Evolutionary conservation across 208 protist species (phyloP).

Genomic region (Porcisia hertigi): DNA sequence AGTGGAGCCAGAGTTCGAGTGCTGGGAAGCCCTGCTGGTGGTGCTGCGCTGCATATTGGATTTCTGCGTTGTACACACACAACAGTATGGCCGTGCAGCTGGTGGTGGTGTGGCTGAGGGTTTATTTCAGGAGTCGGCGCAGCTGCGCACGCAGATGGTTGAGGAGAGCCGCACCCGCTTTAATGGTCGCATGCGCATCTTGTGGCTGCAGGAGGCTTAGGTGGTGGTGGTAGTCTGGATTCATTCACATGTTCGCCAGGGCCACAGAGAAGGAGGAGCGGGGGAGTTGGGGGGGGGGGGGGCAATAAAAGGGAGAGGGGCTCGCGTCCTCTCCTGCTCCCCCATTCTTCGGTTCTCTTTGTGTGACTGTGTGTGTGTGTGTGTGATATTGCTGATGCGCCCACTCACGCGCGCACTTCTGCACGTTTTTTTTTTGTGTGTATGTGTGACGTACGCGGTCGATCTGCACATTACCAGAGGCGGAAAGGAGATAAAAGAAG

Average conservation of each 20-base stretch:
- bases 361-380: background rate
- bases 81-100: slow-evolving; percentile 42
- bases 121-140: slow-evolving; percentile 62
- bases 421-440: background rate
- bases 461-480: background rate
- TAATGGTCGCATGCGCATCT: slow-evolving; percentile 71
- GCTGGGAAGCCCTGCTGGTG: slow-evolving; percentile 81
- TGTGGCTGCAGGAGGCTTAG: slow-evolving; percentile 87
- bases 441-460: background rate
- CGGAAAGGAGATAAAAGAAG: too few species aligned
- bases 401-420: too few species aligned
- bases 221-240: background rate
- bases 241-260: background rate
- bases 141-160: slow-evolving; percentile 62
- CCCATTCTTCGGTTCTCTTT: background rate
- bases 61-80: slow-evolving; percentile 62
- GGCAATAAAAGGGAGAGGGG: too few species aligned
- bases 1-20: slow-evolving; percentile 86
- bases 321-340: background rate
- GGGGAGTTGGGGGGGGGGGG: too few species aligned
- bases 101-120: slow-evolving; percentile 40
- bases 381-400: too few species aligned
- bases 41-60: slow-evolving; percentile 73
- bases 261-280: background rate
- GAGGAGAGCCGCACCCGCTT: slow-evolving; percentile 81